Evolutionary conservation across 805 yeast genomes (phyloP), one percentile per base, ranked within the genome.

Genomic region (Debaryomyces tyrocola): DNA sequence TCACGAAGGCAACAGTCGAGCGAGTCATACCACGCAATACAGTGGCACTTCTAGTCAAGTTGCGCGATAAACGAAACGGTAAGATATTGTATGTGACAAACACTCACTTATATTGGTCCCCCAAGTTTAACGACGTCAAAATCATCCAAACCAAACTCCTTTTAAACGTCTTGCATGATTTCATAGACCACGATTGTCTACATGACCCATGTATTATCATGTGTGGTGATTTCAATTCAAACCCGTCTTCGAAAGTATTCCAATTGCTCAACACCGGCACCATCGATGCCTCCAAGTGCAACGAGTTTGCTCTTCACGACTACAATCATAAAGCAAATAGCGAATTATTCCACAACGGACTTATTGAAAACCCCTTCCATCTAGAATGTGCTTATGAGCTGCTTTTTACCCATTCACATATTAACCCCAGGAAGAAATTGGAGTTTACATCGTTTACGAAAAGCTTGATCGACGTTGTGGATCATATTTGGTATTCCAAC

Each of bases 31-130:
- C 64, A 31, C 65, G 83, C 54, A 82, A 83, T 55, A 84, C 84
- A 24, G 86, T 83, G 3, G 84, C 80, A 3, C 47, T 80, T 2
- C 62, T 82, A n/a, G 66, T 77, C 4, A 75, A 75, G 10, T 57
- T 82, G 33, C 60, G 65, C 45, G 86, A 82, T 55, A 64, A 60
- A 41, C 53, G 46, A 1, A 69, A 80, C 0, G 61, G 65, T 9
- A 64, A 72, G 29, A 52, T 60, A 3, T 56, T 82, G 3, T 75
- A 78, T 34, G 69, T 80, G 2, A 65, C 33, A 28, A 92, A 90
- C 59, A 92, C 98, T 0, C 99, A 94, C 75, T 80, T 94, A 64
- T 97, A 92, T 66, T 94, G 99, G 98, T 97, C 94, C 72, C 99
- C 99, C 3, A 89, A 87, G 41, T 88, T 84, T 62, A 88, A 89